These are phyloP conservation scores for Zizania latifolia DNA, from an alignment of 176 grass and related monocot species.

Conservation along the genomic window DNA sequence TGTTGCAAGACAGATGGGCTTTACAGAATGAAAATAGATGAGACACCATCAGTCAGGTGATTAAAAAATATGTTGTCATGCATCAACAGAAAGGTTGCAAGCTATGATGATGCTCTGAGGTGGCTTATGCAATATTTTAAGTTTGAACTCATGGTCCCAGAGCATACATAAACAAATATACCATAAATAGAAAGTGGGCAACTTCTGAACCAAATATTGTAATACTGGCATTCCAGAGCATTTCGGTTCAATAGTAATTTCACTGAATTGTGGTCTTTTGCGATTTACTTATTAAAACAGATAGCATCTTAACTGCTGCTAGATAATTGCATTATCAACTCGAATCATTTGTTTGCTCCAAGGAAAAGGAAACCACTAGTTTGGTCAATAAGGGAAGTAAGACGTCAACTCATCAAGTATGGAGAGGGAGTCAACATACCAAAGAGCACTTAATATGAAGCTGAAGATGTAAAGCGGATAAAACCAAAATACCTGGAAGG, in stretches of 20 bases:
- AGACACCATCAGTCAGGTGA: neutral
- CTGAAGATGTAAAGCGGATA: conserved; percentile 96
- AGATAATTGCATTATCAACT: conserved; percentile 6
- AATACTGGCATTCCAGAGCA: neutral
- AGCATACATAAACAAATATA: no score
- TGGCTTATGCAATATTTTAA: conserved; percentile 15
- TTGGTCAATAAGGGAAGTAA: neutral
- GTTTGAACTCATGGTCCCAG: neutral
- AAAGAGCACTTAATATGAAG: conserved; percentile 73
- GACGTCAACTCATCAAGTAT: conserved; percentile 8
- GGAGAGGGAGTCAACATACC: conserved; percentile 47
- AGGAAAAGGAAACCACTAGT: conserved; percentile 1
- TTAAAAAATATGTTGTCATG: conserved; percentile 12
- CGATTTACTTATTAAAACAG: neutral
- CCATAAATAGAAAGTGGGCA: neutral
- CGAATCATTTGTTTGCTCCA: conserved; percentile 6
- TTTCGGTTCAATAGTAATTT: neutral
- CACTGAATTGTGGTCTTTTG: neutral
- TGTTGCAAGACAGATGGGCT: neutral
- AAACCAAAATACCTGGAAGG: conserved; percentile 88
- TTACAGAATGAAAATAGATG: conserved; percentile 5
- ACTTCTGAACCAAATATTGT: neutral
- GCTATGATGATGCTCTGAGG: neutral
- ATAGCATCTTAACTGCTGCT: neutral
- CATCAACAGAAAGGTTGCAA: conserved; percentile 5